Conservation (phyloP, 73 alveolate species). For the Breviolum minutum region DNA sequence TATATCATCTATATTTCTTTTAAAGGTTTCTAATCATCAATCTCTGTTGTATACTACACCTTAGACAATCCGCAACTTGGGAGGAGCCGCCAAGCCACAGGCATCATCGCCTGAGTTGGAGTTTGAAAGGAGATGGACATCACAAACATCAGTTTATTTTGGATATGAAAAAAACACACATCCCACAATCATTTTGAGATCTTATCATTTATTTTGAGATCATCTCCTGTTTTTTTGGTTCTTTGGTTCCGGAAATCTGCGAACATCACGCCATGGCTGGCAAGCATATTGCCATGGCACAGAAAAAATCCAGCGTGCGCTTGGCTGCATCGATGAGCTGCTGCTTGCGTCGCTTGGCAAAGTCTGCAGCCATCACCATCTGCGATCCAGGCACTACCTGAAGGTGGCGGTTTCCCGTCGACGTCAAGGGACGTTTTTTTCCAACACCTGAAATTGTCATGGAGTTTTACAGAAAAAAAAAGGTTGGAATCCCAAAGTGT, state of each 20-base stretch:
- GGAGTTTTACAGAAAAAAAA: no score
- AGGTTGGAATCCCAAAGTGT: no score
- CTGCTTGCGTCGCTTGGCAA: constrained; percentile 29
- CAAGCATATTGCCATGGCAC: not conserved
- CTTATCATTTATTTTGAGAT: not conserved
- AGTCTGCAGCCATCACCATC: constrained; percentile 38
- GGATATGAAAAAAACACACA: not conserved
- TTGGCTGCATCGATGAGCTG: constrained; percentile 18
- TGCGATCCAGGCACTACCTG: constrained; percentile 49
- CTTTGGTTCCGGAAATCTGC: not conserved
- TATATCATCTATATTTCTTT: no score
- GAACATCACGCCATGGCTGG: not conserved
- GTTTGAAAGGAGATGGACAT: not conserved
- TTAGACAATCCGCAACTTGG: constrained; percentile 29
- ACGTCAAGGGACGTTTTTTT: no score
- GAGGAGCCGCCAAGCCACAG: not conserved
- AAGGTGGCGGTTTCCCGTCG: not conserved
- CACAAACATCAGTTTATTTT: not conserved
- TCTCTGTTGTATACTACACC: no score
- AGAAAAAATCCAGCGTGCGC: constrained; percentile 41
- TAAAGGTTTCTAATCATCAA: no score
- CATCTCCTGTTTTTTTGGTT: not conserved
- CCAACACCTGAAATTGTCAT: not conserved
- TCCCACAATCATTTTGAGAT: not conserved
- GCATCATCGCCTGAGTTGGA: constrained; percentile 25